A percentile compares a stretch with the other conserved stretches of the same genome.
Conservation (phyloP, 106 monocot genomes). For the Dendrobium officinale region DNA sequence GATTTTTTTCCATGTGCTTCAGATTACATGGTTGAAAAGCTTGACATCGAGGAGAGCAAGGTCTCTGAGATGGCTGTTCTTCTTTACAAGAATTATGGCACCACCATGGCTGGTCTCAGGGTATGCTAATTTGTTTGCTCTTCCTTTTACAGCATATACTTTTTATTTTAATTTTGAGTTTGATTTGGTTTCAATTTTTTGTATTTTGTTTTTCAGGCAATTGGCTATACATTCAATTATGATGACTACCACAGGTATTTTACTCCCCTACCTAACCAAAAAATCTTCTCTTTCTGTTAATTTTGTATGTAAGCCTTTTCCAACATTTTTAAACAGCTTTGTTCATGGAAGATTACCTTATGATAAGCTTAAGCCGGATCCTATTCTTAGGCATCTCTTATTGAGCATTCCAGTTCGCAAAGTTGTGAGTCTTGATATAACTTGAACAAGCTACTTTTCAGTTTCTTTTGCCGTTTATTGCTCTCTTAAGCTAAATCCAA, state of each 20-base stretch:
- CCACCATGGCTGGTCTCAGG: conserved; percentile 94
- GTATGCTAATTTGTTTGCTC: conserved; percentile 21
- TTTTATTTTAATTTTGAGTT: not conserved
- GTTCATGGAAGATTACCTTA: conserved; percentile 89
- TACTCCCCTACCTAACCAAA: not conserved
- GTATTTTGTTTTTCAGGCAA: conserved; percentile 38
- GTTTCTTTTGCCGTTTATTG: not conserved
- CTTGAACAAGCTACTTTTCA: not conserved
- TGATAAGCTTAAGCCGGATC: conserved; percentile 61
- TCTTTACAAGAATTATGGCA: conserved; percentile 80
- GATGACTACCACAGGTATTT: conserved; percentile 81
- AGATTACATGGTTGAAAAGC: conserved; percentile 82
- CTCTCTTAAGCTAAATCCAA: not conserved
- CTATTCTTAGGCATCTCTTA: conserved; percentile 54
- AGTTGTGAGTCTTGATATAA: conserved; percentile 42
- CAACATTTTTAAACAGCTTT: conserved; percentile 24
- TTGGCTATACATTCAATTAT: conserved; percentile 76
- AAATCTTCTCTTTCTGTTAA: not conserved
- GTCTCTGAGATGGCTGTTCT: conserved; percentile 43
- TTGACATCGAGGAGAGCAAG: conserved; percentile 65
- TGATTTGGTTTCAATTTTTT: not conserved
- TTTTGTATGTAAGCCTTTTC: not conserved
- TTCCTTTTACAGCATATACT: not conserved
- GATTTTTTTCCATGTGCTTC: not conserved
- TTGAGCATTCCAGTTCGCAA: conserved; percentile 63